Base-by-base conservation (phyloP, 768 basidiomycete species). In the Mycena metata region DNA sequence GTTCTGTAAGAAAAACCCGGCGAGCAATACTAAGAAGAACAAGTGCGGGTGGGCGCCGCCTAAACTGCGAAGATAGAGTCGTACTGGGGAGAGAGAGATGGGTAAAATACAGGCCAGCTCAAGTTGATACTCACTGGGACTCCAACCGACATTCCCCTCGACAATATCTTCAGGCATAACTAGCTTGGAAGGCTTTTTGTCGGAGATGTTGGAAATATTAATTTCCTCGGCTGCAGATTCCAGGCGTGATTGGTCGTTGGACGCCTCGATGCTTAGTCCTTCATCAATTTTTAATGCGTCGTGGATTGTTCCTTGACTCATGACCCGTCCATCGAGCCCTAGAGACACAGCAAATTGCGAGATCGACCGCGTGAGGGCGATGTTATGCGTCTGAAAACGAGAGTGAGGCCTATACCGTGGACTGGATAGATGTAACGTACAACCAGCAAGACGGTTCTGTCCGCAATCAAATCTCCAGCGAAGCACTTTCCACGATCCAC, bases 361-460 rank as follows among this genome's bases (percentile, higher is more conserved):
- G 76, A 2, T 83, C 80, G 23, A 84, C 72, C 0, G 84, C 78
- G 15, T 71, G 72, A 2, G 78, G 74, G 81, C 79, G n/a, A 85
- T 78, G 67, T 85, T 84, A 70, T 86, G 84, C 1, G 84, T 85
- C 86, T 85, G 49, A 19, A 50, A 50, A 19, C 58, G 1, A 12
- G 19, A 23, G 57, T 46, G 12, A 26, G 45, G 36, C 30, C 39
- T 12, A 23, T 16, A 39, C n/a, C 6, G 13, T n/a, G 5, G 9
- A 24, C 15, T 51, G 24, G 39, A 30, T 43, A 19, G 24, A 49
- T 9, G 42, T 17, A 30, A 60, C 39, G 11, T 19, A 88, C 88
- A 51, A 98, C 96, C 24, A 99, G 84, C 50, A 98, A 84, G 55
- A 97, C 81, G 0, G 96, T 98, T 52, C 96, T 85, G 19, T 88